Evolutionary conservation across 2,329 filamentous ascomycete genomes (phyloP).

Genomic region (Exophiala oligosperma): DNA sequence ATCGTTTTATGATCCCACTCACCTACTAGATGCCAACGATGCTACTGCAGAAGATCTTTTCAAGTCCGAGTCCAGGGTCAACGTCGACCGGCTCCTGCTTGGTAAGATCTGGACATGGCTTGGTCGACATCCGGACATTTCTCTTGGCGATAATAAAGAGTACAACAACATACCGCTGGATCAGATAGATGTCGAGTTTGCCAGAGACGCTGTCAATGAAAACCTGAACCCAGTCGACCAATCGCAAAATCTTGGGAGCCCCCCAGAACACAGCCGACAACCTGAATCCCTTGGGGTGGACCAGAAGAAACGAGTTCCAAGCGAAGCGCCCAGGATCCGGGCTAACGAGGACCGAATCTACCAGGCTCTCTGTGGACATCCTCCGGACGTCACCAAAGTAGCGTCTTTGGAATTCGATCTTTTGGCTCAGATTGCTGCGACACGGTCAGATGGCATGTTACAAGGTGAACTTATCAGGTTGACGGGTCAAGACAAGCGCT

Average conservation of each 20-base stretch:
- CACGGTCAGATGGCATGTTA: slow-evolving; percentile 55
- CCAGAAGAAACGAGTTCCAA: neutral
- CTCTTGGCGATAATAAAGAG: slow-evolving; percentile 45
- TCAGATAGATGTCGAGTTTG: slow-evolving; percentile 37
- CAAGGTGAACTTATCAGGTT: slow-evolving; percentile 57
- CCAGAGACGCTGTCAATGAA: slow-evolving; percentile 10
- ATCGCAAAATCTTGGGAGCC: neutral
- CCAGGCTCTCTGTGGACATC: slow-evolving; percentile 61
- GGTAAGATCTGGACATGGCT: slow-evolving; percentile 61
- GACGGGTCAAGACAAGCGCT: slow-evolving; percentile 65
- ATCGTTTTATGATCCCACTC: slow-evolving; percentile 36
- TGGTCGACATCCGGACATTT: slow-evolving; percentile 55
- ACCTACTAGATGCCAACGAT: slow-evolving; percentile 18
- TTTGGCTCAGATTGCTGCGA: slow-evolving; percentile 59
- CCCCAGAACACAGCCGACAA: neutral
- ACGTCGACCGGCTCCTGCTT: slow-evolving; percentile 53
- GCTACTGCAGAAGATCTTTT: neutral
- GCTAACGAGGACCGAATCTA: slow-evolving; percentile 59
- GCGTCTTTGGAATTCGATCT: slow-evolving; percentile 56
- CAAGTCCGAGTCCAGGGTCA: neutral
- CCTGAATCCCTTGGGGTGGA: neutral
- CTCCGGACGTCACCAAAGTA: slow-evolving; percentile 55
- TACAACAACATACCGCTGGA: slow-evolving; percentile 43
- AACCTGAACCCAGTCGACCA: neutral
- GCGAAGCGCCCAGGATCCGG: slow-evolving; percentile 39